Conservation (phyloP, 2,329 filamentous ascomycete genomes). For the Apiospora kogelbergensis region DNA sequence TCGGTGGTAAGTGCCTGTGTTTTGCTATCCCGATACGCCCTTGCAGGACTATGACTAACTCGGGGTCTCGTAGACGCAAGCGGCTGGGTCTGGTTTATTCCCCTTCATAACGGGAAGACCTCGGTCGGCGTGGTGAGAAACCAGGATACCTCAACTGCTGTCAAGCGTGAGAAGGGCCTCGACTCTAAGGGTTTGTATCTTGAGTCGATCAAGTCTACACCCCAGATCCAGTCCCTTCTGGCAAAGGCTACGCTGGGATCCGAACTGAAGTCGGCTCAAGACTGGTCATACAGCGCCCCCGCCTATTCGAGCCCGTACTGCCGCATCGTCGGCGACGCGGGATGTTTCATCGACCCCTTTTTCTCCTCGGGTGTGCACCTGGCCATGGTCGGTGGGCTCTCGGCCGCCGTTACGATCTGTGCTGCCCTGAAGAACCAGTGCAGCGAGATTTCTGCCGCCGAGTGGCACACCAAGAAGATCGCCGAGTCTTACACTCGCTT, state of each 20-base stretch:
- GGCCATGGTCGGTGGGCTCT: conserved; percentile 41
- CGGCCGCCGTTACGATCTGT: conserved; percentile 44
- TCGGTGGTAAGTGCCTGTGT: not conserved
- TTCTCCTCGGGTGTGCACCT: conserved; percentile 50
- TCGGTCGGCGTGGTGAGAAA: conserved; percentile 42
- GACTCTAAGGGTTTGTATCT: conserved; percentile 32
- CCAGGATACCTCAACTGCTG: too few species aligned
- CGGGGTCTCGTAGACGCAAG: conserved; percentile 36
- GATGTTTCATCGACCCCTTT: conserved; percentile 48
- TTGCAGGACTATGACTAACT: too few species aligned
- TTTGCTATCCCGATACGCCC: not conserved
- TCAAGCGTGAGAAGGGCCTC: too few species aligned
- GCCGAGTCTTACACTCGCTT: conserved; percentile 47
- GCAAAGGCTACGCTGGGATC: conserved; percentile 16
- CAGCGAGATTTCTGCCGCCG: conserved; percentile 34
- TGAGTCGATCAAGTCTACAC: conserved; percentile 33
- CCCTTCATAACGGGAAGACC: conserved; percentile 44
- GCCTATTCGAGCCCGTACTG: conserved; percentile 38
- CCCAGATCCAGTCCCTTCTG: conserved; percentile 34
- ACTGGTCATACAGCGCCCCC: conserved; percentile 48
- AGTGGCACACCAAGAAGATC: conserved; percentile 45
- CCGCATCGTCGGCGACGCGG: conserved; percentile 46
- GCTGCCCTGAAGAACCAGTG: conserved; percentile 38
- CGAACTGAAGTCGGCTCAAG: conserved; percentile 34
- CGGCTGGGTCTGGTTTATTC: conserved; percentile 52